These are phyloP conservation scores for Hypomontagnella submonticulosa DNA, from an alignment of 495 filamentous ascomycete genomes.

Conservation along the genomic window DNA sequence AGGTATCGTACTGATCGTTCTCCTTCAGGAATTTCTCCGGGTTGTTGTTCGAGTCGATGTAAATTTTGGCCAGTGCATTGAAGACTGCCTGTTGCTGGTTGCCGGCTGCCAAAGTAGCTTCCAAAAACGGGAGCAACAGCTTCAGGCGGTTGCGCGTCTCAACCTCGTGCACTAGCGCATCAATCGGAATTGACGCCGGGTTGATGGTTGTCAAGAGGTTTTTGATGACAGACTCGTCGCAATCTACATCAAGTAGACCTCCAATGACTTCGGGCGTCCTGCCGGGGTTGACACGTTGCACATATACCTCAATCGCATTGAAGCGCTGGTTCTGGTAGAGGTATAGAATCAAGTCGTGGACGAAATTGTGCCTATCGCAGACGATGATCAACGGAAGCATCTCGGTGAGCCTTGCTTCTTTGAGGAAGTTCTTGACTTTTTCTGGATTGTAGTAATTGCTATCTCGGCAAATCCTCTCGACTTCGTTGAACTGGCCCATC, in stretches of 20 bases:
- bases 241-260: slow-evolving; percentile 96
- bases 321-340: slow-evolving; percentile 99
- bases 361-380: slow-evolving; percentile 98
- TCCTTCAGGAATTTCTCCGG: slow-evolving; percentile 99
- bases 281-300: slow-evolving; percentile 97
- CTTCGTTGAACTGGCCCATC: slow-evolving; percentile 91
- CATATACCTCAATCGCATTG: slow-evolving; percentile 99
- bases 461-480: slow-evolving; percentile 96
- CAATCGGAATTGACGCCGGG: slow-evolving; percentile 87
- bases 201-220: slow-evolving; percentile 89
- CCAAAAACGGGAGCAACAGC: slow-evolving; percentile 94
- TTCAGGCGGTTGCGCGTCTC: slow-evolving; percentile 96
- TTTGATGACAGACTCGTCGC: slow-evolving; percentile 96
- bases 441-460: slow-evolving; percentile 93
- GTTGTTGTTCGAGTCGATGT: slow-evolving; percentile 99
- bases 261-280: slow-evolving; percentile 94
- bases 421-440: slow-evolving; percentile 99
- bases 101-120: slow-evolving; percentile 86
- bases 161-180: slow-evolving; percentile 94
- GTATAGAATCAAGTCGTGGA: slow-evolving; percentile 95
- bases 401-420: slow-evolving; percentile 91
- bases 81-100: slow-evolving; percentile 98
- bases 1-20: slow-evolving; percentile 95
- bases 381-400: slow-evolving; percentile 98
- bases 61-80: slow-evolving; percentile 99